Base-by-base conservation (phyloP, 768 basidiomycete genomes). In the Polyporus arcularius region DNA sequence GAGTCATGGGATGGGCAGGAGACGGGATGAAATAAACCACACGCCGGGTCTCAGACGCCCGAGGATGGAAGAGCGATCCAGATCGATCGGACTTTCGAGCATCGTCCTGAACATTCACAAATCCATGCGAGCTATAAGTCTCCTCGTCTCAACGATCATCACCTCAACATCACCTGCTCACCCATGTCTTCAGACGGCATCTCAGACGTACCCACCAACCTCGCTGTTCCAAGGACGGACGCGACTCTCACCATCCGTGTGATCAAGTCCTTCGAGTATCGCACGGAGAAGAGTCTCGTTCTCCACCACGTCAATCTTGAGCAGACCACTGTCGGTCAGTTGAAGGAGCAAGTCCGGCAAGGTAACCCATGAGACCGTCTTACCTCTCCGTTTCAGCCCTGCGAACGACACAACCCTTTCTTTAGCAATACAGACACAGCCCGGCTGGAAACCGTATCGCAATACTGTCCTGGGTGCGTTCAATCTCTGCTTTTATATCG, bases 221-320 rank as follows among this genome's bases (percentile, higher is more conserved):
- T 82, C 55, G 79, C 85, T 31, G 79, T 82, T 3, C 89, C 93
- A 10, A 81, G 76, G 66, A 88, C 89, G 2, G 80, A 86, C 62
- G 93, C 94, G 21, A 94, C 93, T 4, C 76, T 98, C 58, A 98
- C 96, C 7, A 74, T 98, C 51, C 87, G 96, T 35, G 82, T 98
- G 63, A 92, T 99, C 78, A 99, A 99, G 72, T 94, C 92, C 18
- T 96, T 99, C 72, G 87, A 86, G 70, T 98, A 86, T 74, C 85
- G 96, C 57, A 98, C 95, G 56, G 90, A 94, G 71, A 89, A 88
- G 66, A 88, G 85, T 70, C 82, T 98, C 65, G 88, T 99, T 54
- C 80, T 98, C 53, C 90, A 87, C 69, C 79, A 89, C 66, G 68
- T 96, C 62, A 85, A 99, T 71, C 85, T 97, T 62, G 85, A 87